These are phyloP conservation scores for Globisporangium carolinianum DNA, from an alignment of 352 stramenopile genomes.

Conservation along the genomic window DNA sequence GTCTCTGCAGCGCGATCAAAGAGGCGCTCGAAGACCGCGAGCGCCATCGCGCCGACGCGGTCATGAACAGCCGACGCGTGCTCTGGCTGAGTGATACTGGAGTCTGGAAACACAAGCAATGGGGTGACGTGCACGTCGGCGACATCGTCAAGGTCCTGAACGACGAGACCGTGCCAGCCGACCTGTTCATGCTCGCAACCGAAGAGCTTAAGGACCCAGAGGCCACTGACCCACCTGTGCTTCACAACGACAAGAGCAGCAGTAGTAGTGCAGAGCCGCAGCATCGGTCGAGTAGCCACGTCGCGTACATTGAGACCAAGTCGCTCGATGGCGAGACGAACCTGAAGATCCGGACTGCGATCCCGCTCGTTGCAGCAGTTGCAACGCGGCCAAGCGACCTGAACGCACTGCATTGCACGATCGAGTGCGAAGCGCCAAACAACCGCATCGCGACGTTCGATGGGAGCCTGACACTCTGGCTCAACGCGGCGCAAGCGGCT, in stretches of 20 bases:
- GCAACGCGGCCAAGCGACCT: slow-evolving; percentile 24
- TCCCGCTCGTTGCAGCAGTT: slow-evolving; percentile 38
- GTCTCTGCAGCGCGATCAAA: slow-evolving; percentile 78
- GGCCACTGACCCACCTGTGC: slow-evolving; percentile 18
- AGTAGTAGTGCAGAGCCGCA: slow-evolving; percentile 6
- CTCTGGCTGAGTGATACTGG: slow-evolving; percentile 37
- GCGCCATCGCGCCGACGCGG: slow-evolving; percentile 60
- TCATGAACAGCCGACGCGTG: slow-evolving; percentile 64
- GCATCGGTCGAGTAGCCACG: slow-evolving; percentile 17
- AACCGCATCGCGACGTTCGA: slow-evolving; percentile 83
- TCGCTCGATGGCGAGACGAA: slow-evolving; percentile 83
- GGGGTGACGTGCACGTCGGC: slow-evolving; percentile 68
- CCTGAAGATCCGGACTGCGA: slow-evolving; percentile 73
- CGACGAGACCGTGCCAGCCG: slow-evolving; percentile 55
- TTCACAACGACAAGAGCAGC: not conserved
- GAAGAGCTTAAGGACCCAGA: slow-evolving; percentile 42
- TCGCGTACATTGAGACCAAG: slow-evolving; percentile 84
- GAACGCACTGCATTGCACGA: slow-evolving; percentile 36
- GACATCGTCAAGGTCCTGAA: slow-evolving; percentile 76
- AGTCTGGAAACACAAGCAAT: slow-evolving; percentile 41
- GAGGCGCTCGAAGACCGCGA: slow-evolving; percentile 78
- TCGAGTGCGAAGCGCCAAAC: slow-evolving; percentile 80
- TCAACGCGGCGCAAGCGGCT: slow-evolving; percentile 28
- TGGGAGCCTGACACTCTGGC: slow-evolving; percentile 47
- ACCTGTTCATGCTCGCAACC: slow-evolving; percentile 60